Conservation (phyloP, 306 rosid genomes). For the Mimosa pudica region DNA sequence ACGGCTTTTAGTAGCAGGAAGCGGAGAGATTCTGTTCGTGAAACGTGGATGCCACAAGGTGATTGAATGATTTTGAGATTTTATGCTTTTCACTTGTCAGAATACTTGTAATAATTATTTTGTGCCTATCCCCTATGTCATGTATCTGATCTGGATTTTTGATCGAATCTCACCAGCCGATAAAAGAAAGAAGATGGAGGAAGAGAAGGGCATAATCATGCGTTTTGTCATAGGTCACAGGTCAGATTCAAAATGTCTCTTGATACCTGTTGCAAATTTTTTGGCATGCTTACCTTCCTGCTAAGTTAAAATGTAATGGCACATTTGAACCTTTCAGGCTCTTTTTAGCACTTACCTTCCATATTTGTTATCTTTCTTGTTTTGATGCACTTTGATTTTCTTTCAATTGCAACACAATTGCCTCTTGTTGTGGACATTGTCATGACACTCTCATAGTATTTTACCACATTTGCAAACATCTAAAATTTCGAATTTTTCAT, state of each 20-base stretch:
- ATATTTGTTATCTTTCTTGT: conserved; percentile 27
- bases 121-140: conserved; percentile 26
- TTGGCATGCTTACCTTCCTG: conserved; percentile 18
- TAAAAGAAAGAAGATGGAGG: conserved; percentile 77
- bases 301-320: conserved; percentile 4
- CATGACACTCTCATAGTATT: too few relatives aligned
- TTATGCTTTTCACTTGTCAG: conserved; percentile 25
- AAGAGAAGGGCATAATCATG: conserved; percentile 81
- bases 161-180: conserved; percentile 50
- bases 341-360: background rate
- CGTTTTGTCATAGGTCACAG: conserved; percentile 92
- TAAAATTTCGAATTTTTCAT: too few relatives aligned
- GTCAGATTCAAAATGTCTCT: conserved; percentile 46
- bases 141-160: conserved; percentile 41
- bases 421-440: conserved; percentile 10
- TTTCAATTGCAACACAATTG: conserved; percentile 26
- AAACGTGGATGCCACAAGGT: conserved; percentile 98
- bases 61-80: conserved; percentile 28
- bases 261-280: conserved; percentile 22
- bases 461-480: too few relatives aligned
- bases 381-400: conserved; percentile 11
- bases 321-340: background rate
- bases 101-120: conserved; percentile 13
- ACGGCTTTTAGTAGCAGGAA: conserved; percentile 85
- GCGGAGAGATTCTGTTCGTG: conserved; percentile 86